Percentiles rank a stretch among this genome's conserved stretches.
Conservation (phyloP, 2,329 filamentous ascomycete genomes). For the Aspergillus vadensis region DNA sequence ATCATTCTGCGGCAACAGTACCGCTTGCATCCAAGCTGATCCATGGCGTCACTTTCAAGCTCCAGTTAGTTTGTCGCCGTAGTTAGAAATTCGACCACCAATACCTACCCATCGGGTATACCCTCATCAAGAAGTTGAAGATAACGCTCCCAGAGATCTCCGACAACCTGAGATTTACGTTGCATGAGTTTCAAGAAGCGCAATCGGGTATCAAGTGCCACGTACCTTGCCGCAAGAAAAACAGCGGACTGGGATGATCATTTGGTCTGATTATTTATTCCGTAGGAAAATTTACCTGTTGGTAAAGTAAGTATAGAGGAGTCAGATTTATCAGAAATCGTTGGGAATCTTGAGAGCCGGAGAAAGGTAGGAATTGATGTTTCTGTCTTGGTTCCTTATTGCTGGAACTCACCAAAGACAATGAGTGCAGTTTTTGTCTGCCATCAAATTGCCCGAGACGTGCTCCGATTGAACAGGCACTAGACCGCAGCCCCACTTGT, state of each 20-base stretch:
- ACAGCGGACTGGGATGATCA: slow-evolving; percentile 99
- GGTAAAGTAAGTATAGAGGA: not conserved
- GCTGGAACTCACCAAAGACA: not conserved
- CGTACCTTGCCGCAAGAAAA: slow-evolving; percentile 98
- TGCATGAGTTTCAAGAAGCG: slow-evolving; percentile 13
- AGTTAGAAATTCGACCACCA: not conserved
- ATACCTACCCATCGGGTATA: slow-evolving; percentile 70
- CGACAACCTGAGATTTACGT: slow-evolving; percentile 70
- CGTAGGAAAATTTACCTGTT: too few species aligned
- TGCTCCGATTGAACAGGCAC: not conserved
- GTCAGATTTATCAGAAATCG: not conserved
- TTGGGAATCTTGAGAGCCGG: not conserved
- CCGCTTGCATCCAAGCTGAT: slow-evolving; percentile 85
- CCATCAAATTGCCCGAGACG: not conserved
- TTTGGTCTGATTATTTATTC: slow-evolving; percentile 41
- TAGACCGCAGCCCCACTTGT: not conserved
- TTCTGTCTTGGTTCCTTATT: not conserved
- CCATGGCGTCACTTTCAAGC: slow-evolving; percentile 80
- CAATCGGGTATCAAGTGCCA: not conserved
- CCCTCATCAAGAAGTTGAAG: slow-evolving; percentile 81
- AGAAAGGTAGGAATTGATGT: not conserved
- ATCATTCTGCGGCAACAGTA: slow-evolving; percentile 99
- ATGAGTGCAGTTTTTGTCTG: not conserved
- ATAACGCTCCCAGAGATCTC: slow-evolving; percentile 96
- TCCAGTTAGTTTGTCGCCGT: slow-evolving; percentile 13